These are phyloP conservation scores for Aspergillus costaricaensis DNA, from an alignment of 2,329 filamentous ascomycete species.

Conservation along the genomic window DNA sequence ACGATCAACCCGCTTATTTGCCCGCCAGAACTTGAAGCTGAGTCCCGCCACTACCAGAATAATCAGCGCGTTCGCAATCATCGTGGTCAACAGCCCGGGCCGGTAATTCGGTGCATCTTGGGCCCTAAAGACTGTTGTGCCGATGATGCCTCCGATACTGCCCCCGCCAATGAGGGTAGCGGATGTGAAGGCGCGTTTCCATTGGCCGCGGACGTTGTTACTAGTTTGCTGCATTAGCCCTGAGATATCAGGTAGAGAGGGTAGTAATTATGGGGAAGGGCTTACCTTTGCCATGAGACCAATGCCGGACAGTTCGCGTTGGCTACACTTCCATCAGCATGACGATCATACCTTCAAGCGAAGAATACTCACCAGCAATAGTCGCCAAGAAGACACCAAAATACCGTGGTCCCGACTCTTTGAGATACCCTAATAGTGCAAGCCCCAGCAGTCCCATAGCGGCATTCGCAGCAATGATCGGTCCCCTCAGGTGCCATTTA, in stretches of 20 bases:
- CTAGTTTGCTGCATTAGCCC: constrained; percentile 39
- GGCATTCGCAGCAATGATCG: constrained; percentile 66
- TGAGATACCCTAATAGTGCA: constrained; percentile 67
- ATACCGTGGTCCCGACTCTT: constrained; percentile 60
- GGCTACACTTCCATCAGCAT: neutral
- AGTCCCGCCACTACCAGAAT: constrained; percentile 10
- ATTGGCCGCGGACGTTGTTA: constrained; percentile 82
- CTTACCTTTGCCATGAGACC: constrained; percentile 69
- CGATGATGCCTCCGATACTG: constrained; percentile 21
- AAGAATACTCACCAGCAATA: constrained; percentile 65
- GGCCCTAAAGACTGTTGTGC: constrained; percentile 16
- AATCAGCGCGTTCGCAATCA: constrained; percentile 18
- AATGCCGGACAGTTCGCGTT: constrained; percentile 51
- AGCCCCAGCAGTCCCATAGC: constrained; percentile 66
- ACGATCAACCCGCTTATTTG: constrained; percentile 10
- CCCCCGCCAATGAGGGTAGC: constrained; percentile 62
- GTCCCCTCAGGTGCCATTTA: constrained; percentile 64
- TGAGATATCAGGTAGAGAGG: no score
- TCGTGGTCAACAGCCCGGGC: constrained; percentile 13
- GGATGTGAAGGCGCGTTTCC: constrained; percentile 78
- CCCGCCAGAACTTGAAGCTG: constrained; percentile 7
- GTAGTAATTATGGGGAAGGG: no score
- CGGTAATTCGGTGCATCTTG: constrained; percentile 22
- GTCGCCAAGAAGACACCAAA: constrained; percentile 73
- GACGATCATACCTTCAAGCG: neutral